Conservation (phyloP, 148 eudicot genomes). For the Persicaria maculosa region DNA sequence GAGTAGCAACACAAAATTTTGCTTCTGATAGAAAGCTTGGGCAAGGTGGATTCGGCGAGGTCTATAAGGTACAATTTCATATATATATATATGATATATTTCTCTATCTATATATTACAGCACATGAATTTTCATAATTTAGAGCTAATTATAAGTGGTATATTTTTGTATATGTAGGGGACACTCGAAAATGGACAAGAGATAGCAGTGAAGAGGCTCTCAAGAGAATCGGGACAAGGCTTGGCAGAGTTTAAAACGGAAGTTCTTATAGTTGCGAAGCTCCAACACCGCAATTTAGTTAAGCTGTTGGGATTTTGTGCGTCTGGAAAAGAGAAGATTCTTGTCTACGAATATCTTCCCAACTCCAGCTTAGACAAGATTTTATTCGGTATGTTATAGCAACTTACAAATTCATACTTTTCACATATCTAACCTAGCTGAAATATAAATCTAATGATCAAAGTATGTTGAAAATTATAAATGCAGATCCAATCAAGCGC, state of each 20-base stretch:
- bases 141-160: neutral
- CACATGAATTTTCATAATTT: neutral
- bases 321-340: slow-evolving; percentile 19
- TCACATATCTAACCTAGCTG: neutral
- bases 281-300: slow-evolving; percentile 29
- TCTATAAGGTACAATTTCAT: slow-evolving; percentile 21
- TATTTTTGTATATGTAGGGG: slow-evolving; percentile 12
- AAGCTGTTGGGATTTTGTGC: slow-evolving; percentile 23
- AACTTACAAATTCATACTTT: neutral
- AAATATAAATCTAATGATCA: neutral
- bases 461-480: neutral
- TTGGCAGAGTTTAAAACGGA: slow-evolving; percentile 20
- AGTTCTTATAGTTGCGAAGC: slow-evolving; percentile 23
- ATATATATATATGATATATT: too few relatives aligned
- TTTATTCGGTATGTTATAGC: neutral
- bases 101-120: neutral
- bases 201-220: slow-evolving; percentile 28
- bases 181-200: slow-evolving; percentile 18
- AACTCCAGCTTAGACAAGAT: slow-evolving; percentile 24
- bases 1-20: slow-evolving; percentile 25
- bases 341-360: slow-evolving; percentile 22
- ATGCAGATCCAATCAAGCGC: slow-evolving; percentile 8
- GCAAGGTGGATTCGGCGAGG: slow-evolving; percentile 17
- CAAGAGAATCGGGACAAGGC: slow-evolving; percentile 21
- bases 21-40: slow-evolving; percentile 22